These are phyloP conservation scores for Beauveria bassiana DNA, from an alignment of 2,329 filamentous ascomycete genomes.

Conservation along the genomic window DNA sequence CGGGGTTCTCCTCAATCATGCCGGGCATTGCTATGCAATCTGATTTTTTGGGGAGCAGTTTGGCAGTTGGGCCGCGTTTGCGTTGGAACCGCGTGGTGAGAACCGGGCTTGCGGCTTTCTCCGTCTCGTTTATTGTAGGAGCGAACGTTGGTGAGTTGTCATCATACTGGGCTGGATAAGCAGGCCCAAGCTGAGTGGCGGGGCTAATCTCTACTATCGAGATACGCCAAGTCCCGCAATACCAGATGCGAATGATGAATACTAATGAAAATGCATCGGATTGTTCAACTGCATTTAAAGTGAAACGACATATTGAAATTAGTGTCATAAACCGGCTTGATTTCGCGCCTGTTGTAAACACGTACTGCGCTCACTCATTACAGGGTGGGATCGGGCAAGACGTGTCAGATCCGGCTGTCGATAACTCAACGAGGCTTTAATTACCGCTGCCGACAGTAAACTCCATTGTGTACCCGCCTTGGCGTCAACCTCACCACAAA, in stretches of 20 bases:
- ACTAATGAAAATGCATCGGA: too few relatives aligned
- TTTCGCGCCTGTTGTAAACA: neutral
- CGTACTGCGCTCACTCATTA: neutral
- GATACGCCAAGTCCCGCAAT: neutral
- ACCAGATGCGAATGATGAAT: neutral
- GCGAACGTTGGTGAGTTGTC: neutral
- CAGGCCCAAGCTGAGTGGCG: neutral
- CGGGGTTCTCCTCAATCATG: conserved; percentile 23
- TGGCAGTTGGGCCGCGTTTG: neutral
- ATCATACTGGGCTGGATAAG: neutral
- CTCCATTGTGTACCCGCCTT: too few relatives aligned
- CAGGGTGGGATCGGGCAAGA: neutral
- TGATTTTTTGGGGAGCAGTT: neutral
- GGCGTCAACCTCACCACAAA: neutral
- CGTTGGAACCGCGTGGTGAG: neutral
- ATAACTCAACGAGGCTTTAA: neutral
- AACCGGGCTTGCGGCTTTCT: neutral
- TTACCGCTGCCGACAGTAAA: neutral
- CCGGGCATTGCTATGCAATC: conserved; percentile 1
- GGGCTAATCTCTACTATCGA: neutral
- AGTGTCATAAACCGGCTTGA: neutral
- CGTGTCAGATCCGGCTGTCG: neutral
- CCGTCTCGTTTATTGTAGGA: neutral
- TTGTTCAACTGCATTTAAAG: too few relatives aligned
- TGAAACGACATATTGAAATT: too few relatives aligned